phyloP scores from a whole-genome alignment of 306 rosid species.

The Sicyos baderoa region DNA sequence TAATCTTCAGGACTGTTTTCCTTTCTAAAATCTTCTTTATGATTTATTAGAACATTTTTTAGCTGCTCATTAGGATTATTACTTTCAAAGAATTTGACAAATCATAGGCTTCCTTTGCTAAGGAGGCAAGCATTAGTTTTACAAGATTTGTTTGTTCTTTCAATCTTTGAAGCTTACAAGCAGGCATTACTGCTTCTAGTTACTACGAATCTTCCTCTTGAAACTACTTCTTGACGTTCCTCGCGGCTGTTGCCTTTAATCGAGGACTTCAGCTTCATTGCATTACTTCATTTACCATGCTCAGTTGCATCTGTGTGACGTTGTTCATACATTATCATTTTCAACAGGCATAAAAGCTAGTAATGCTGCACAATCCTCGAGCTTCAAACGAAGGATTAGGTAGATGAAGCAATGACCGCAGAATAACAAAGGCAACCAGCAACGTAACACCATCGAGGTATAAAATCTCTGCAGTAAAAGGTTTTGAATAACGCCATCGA shows the following conservation, averaged over 20 bases:
- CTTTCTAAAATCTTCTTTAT: no score
- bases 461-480: neutral
- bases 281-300: neutral
- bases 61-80: no score
- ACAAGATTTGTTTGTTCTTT: no score
- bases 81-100: no score
- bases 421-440: neutral
- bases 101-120: no score
- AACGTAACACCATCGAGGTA: neutral
- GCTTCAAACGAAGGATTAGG: neutral
- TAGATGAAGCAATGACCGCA: neutral
- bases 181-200: neutral
- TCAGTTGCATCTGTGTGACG: neutral
- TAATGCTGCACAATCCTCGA: neutral
- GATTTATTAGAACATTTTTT: no score
- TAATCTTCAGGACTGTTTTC: no score
- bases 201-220: neutral
- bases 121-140: no score
- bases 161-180: no score
- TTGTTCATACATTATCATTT: neutral
- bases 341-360: neutral
- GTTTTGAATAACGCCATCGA: no score
- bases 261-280: no score
- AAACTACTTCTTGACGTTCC: neutral
- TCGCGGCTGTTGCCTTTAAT: no score